phyloP scores from a whole-genome alignment of 2,329 filamentous ascomycete species.

The Aspergillus quadricinctus region DNA sequence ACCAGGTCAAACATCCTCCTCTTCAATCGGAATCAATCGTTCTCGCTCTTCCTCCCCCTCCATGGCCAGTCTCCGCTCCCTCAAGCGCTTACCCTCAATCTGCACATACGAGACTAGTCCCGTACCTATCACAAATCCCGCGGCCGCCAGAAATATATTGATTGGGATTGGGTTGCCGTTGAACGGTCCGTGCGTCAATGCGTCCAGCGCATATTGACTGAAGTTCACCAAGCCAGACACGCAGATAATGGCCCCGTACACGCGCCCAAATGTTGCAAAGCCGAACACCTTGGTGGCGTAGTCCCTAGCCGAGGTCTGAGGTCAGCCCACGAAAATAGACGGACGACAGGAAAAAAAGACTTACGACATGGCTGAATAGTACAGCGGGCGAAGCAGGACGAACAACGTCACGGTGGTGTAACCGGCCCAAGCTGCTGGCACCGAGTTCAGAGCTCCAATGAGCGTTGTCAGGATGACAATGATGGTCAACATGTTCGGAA shows the following conservation, averaged over 20 bases:
- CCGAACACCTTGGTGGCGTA: slow-evolving; percentile 90
- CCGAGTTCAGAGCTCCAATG: slow-evolving; percentile 71
- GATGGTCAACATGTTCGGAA: slow-evolving; percentile 62
- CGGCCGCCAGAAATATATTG: slow-evolving; percentile 62
- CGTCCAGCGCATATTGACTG: slow-evolving; percentile 72
- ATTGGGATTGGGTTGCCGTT: slow-evolving; percentile 70
- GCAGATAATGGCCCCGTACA: slow-evolving; percentile 87
- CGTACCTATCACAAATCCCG: slow-evolving; percentile 62
- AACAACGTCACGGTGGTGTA: slow-evolving; percentile 81
- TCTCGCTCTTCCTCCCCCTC: slow-evolving; percentile 22
- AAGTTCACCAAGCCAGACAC: slow-evolving; percentile 80
- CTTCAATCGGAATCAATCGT: slow-evolving; percentile 22
- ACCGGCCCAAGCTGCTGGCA: slow-evolving; percentile 59
- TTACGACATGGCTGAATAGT: slow-evolving; percentile 80
- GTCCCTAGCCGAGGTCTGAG: slow-evolving; percentile 47
- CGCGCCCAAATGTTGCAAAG: slow-evolving; percentile 84
- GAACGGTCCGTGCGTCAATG: slow-evolving; percentile 69
- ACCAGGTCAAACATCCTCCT: slow-evolving; percentile 13
- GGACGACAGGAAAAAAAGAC: slow-evolving; percentile 12
- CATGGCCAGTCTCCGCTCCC: slow-evolving; percentile 6
- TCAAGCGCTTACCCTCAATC: slow-evolving; percentile 15
- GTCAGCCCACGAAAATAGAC: background rate
- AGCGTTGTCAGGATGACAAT: slow-evolving; percentile 68
- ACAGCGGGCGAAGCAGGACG: slow-evolving; percentile 79
- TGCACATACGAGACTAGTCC: slow-evolving; percentile 63